Evolutionary conservation across 1,284 basidiomycete species (phyloP).

Genomic region (Irpex rosettiformis): DNA sequence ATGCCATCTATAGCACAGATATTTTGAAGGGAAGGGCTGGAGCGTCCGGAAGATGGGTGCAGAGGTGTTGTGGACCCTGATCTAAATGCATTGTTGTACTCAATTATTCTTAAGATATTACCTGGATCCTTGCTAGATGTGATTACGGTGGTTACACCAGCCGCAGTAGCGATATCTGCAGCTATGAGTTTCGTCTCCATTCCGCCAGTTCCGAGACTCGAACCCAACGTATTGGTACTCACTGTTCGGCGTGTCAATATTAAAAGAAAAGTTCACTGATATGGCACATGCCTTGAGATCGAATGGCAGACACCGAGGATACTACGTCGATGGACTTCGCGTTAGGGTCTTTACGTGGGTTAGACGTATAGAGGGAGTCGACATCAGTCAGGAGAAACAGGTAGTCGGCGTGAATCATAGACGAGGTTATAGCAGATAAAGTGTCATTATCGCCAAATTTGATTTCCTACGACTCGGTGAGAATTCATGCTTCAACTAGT

Average conservation of each 20-base stretch:
- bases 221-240: slow-evolving; percentile 88
- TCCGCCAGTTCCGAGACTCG: slow-evolving; percentile 92
- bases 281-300: slow-evolving; percentile 64
- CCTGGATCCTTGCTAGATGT: slow-evolving; percentile 79
- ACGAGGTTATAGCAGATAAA: slow-evolving; percentile 93
- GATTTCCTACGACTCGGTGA: slow-evolving; percentile 69
- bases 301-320: slow-evolving; percentile 77
- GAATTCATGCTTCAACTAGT: neutral
- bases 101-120: slow-evolving; percentile 81
- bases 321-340: slow-evolving; percentile 85
- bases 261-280: neutral
- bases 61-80: slow-evolving; percentile 29
- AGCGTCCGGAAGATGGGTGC: slow-evolving; percentile 31
- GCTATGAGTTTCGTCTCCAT: slow-evolving; percentile 99
- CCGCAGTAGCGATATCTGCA: slow-evolving; percentile 94
- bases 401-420: slow-evolving; percentile 97
- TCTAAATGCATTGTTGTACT: slow-evolving; percentile 54
- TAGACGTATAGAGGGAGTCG: slow-evolving; percentile 93
- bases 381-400: slow-evolving; percentile 97
- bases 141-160: slow-evolving; percentile 94
- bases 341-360: slow-evolving; percentile 86
- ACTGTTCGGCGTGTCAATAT: slow-evolving; percentile 45
- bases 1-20: neutral
- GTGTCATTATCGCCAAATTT: slow-evolving; percentile 99
- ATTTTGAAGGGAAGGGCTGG: slow-evolving; percentile 31